These are phyloP conservation scores for Galerina marginata DNA, from an alignment of 768 basidiomycete genomes.

Conservation along the genomic window DNA sequence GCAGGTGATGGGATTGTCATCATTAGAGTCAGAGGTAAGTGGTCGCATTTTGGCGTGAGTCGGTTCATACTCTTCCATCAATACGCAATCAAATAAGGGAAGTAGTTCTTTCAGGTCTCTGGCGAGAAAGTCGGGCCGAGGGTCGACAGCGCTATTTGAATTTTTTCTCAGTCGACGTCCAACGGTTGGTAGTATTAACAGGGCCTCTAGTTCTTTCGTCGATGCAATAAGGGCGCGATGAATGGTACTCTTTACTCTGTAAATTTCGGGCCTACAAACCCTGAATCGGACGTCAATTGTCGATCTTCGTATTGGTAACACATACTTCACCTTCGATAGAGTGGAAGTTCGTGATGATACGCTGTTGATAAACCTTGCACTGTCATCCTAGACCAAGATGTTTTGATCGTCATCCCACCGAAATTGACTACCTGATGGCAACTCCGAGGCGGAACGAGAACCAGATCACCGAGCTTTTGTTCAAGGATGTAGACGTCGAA, in stretches of 20 bases:
- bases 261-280: constrained; percentile 81
- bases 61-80: constrained; percentile 51
- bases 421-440: constrained; percentile 86
- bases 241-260: constrained; percentile 72
- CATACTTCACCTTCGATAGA: constrained; percentile 71
- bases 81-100: constrained; percentile 53
- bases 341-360: constrained; percentile 73
- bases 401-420: constrained; percentile 83
- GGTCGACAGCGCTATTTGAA: background rate
- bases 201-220: constrained; percentile 27
- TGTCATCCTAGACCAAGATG: constrained; percentile 89
- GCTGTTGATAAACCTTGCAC: constrained; percentile 62
- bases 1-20: constrained; percentile 50
- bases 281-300: constrained; percentile 39
- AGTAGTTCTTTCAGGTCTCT: constrained; percentile 43
- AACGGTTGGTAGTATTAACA: background rate
- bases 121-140: constrained; percentile 9
- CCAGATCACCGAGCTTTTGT: constrained; percentile 78
- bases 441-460: constrained; percentile 80
- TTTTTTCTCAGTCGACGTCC: background rate
- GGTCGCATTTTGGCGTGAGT: constrained; percentile 3
- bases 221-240: constrained; percentile 54
- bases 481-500: constrained; percentile 74
- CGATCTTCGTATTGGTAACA: background rate
- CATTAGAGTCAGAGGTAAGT: constrained; percentile 13